These are phyloP conservation scores for Suaeda aralocaspica DNA, from an alignment of 148 eudicot genomes.

Conservation along the genomic window DNA sequence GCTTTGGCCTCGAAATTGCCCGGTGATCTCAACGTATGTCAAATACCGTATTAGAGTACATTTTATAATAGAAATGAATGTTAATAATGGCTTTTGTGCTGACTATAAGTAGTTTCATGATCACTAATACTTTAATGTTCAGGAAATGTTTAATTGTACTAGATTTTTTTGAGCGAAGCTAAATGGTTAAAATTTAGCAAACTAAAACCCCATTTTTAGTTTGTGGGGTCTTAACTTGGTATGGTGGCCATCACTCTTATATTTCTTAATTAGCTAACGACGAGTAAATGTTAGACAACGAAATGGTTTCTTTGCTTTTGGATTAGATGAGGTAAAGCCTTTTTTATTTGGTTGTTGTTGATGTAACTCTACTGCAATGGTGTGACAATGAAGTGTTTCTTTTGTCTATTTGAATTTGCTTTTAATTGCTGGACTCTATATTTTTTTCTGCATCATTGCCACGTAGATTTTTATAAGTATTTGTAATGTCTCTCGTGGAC, in stretches of 20 bases:
- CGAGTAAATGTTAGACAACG: no score
- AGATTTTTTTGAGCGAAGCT: no score
- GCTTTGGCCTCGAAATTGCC: constrained; percentile 86
- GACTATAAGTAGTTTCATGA: not conserved
- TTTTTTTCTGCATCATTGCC: not conserved
- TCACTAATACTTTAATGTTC: not conserved
- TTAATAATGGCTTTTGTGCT: constrained; percentile 4
- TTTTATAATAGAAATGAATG: not conserved
- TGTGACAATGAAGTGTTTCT: not conserved
- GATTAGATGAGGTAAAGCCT: no score
- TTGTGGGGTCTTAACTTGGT: no score
- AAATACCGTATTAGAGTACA: not conserved
- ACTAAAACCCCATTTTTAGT: no score
- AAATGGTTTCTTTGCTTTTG: no score
- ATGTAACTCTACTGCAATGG: no score
- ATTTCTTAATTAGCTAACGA: no score
- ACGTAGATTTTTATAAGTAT: not conserved
- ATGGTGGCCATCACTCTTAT: no score
- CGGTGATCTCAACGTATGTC: constrained; percentile 84
- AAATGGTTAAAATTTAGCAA: not conserved
- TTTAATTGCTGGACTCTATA: not conserved
- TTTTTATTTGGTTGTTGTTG: no score
- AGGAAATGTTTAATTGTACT: not conserved
- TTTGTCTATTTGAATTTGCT: not conserved
- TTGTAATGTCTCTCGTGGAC: not conserved